Conservation (phyloP, 78 protist species). For the Dictyostelium firmibasis region DNA sequence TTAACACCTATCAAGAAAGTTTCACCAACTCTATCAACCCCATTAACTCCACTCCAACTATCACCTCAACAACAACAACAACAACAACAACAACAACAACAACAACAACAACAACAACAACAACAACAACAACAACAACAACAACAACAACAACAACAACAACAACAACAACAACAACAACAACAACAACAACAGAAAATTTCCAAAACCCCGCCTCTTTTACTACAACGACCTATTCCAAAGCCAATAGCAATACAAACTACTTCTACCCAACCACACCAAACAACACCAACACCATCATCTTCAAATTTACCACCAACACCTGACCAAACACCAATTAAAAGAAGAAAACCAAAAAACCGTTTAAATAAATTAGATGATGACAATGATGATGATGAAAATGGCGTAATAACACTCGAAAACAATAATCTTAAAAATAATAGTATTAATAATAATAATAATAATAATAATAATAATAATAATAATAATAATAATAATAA, state of each 20-base stretch:
- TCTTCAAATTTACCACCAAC: neutral
- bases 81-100: neutral
- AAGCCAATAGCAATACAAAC: neutral
- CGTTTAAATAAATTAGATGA: neutral
- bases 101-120: neutral
- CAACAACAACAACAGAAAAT: neutral
- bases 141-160: neutral
- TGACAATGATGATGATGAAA: neutral
- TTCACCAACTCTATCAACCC: no score
- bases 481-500: no score
- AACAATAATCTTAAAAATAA: no score
- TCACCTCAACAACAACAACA: no score
- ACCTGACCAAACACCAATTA: neutral
- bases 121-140: neutral
- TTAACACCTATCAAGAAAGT: no score
- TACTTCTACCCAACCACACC: neutral
- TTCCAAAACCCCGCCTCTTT: no score
- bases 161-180: neutral
- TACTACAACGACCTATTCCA: neutral
- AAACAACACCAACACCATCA: neutral
- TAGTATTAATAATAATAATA: no score
- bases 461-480: no score
- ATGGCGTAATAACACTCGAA: neutral
- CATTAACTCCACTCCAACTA: no score
- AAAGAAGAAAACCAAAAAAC: neutral